A percentile compares a stretch with the other conserved stretches of the same genome.
These are phyloP conservation scores for Coniophora puteana DNA, from an alignment of 1,284 basidiomycete species.

Conservation along the genomic window DNA sequence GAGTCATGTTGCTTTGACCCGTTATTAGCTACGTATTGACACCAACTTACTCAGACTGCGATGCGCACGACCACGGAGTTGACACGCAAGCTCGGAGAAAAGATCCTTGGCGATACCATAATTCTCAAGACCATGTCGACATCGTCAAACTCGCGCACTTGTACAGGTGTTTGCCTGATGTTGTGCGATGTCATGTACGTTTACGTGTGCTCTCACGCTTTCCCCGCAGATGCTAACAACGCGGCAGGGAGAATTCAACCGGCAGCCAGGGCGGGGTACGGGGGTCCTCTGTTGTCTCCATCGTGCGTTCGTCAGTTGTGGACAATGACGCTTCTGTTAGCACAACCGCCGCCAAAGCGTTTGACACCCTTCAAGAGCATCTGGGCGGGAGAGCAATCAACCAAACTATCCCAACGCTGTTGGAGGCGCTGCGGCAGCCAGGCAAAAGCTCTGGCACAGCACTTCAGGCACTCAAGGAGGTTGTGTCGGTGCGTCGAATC, in stretches of 20 bases:
- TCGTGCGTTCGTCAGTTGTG: conserved; percentile 84
- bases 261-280: conserved; percentile 87
- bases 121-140: conserved; percentile 70
- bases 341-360: conserved; percentile 88
- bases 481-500: conserved; percentile 76
- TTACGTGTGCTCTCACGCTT: neutral
- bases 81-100: conserved; percentile 95
- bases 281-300: conserved; percentile 86
- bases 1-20: conserved; percentile 7
- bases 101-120: conserved; percentile 84
- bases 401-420: conserved; percentile 91
- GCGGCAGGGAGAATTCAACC: conserved; percentile 74
- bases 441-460: conserved; percentile 94
- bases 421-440: conserved; percentile 90
- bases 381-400: conserved; percentile 92
- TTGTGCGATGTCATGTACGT: conserved; percentile 85
- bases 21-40: conserved; percentile 2
- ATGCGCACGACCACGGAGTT: conserved; percentile 85
- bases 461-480: conserved; percentile 88
- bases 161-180: conserved; percentile 88
- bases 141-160: conserved; percentile 71
- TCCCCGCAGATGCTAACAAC: conserved; percentile 4
- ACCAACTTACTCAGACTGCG: conserved; percentile 59
- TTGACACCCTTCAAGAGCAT: conserved; percentile 90
- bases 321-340: conserved; percentile 89